Conservation (phyloP, 169 alveolate genomes). For the Miamiensis avidus region DNA sequence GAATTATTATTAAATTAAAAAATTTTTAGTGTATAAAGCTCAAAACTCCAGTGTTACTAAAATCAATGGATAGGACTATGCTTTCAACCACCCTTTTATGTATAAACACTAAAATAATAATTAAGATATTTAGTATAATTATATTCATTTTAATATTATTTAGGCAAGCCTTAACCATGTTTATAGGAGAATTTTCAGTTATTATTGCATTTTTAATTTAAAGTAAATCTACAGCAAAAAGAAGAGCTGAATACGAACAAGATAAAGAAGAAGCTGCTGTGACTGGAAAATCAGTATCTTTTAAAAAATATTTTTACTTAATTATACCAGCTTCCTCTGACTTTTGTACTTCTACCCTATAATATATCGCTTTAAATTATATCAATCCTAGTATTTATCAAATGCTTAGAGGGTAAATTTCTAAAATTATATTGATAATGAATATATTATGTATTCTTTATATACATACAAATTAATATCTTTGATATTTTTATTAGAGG, state of each 20-base stretch:
- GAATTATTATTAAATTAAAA: slow-evolving; percentile 20
- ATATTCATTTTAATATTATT: no score
- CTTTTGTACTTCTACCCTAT: slow-evolving; percentile 50
- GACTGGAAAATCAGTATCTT: slow-evolving; percentile 21
- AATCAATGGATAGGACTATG: slow-evolving; percentile 35
- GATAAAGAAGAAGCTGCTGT: slow-evolving; percentile 8
- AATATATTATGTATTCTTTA: no score
- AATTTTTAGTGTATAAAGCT: slow-evolving; percentile 48
- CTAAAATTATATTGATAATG: background rate
- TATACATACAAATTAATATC: no score
- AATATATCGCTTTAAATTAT: slow-evolving; percentile 58
- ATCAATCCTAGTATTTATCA: slow-evolving; percentile 66
- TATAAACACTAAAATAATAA: no score
- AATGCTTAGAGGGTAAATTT: slow-evolving; percentile 60
- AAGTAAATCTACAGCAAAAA: slow-evolving; percentile 22
- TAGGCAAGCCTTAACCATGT: slow-evolving; percentile 52
- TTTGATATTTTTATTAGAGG: slow-evolving; percentile 24
- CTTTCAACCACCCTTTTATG: slow-evolving; percentile 60
- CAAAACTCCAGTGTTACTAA: slow-evolving; percentile 25
- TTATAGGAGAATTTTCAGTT: slow-evolving; percentile 63
- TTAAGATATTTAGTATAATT: no score
- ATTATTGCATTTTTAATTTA: slow-evolving; percentile 45
- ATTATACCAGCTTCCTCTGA: slow-evolving; percentile 66
- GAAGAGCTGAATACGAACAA: slow-evolving; percentile 26
- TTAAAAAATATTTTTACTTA: slow-evolving; percentile 55